Evolutionary conservation across 1,284 basidiomycete species (phyloP), one percentile per base, ranked within the genome.

Genomic region (Cutaneotrichosporon cyanovorans): DNA sequence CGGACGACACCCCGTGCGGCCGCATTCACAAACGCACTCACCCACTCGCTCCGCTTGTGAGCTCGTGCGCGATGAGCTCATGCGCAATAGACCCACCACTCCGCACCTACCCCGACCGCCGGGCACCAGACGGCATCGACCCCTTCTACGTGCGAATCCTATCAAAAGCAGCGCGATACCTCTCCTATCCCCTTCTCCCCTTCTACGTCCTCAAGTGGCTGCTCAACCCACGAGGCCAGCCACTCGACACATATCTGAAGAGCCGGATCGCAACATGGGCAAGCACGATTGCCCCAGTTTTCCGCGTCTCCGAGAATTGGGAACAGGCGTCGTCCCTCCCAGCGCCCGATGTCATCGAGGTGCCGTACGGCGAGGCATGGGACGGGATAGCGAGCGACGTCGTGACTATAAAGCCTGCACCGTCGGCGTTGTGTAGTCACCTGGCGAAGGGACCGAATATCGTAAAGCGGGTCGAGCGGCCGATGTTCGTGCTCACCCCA

Each of bases 401-500:
- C n/a, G 25, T 37, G 15, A 30, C 12, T 14, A 23, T 37, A 16
- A 15, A n/a, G 3, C 34, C 34, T 4, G 42, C 42, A 0, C 42
- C 34, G 3, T 4, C 22, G 14, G 14, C 15, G 12, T 31, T 33
- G 34, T 33, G 34, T 18, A 16, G 3, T 3, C 18, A 1, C 5
- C 25, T 25, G 12, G 42, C 42, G 12, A 16, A 34, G 21, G 34
- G 34, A 4, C 42, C 42, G 8, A n/a, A 20, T 6, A 20, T 16
- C 8, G 35, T 43, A 5, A 14, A 32, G 30, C 25, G 25, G 7
- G 19, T 43, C 22, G 21, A 39, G 23, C 32, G 42, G 16, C 46
- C 46, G 2, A 35, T 36, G 10, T 48, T 35, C 31, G n/a, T 42
- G 31, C 14, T 48, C 30, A 39, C 41, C 2, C 46, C 46, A 2